Conservation (phyloP, 257 asterid genomes). For the Gentiana macrophylla region DNA sequence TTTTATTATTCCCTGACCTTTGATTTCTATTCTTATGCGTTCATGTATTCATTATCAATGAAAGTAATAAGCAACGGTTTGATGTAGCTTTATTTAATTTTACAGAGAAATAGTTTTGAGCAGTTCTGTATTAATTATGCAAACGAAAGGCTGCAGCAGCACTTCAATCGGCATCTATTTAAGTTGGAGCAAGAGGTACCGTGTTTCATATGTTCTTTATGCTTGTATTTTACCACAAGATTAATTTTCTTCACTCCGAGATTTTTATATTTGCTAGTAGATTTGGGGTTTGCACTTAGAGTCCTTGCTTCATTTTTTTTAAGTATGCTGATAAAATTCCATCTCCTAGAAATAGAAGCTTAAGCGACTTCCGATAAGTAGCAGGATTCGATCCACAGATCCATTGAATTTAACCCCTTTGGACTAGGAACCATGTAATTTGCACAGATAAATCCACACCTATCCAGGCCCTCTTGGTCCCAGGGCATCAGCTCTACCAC, state of each 20-base stretch:
- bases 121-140: slow-evolving; percentile 98
- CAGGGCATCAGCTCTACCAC: too few species aligned
- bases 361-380: too few species aligned
- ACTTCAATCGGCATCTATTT: slow-evolving; percentile 95
- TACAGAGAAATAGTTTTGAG: slow-evolving; percentile 92
- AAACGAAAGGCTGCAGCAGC: slow-evolving; percentile 94
- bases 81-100: slow-evolving; percentile 4
- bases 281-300: background rate
- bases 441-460: too few species aligned
- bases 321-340: background rate
- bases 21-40: slow-evolving; percentile 4
- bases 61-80: background rate
- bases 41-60: background rate
- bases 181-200: slow-evolving; percentile 97
- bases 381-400: too few species aligned
- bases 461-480: too few species aligned
- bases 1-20: slow-evolving; percentile 5
- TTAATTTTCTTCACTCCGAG: background rate
- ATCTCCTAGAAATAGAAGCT: too few species aligned
- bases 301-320: background rate
- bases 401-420: too few species aligned
- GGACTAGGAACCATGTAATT: too few species aligned
- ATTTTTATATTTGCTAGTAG: too few species aligned
- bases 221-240: background rate
- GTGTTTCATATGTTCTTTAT: background rate